Conservation (phyloP, 2,329 filamentous ascomycete genomes). For the Cladosporium sp. region DNA sequence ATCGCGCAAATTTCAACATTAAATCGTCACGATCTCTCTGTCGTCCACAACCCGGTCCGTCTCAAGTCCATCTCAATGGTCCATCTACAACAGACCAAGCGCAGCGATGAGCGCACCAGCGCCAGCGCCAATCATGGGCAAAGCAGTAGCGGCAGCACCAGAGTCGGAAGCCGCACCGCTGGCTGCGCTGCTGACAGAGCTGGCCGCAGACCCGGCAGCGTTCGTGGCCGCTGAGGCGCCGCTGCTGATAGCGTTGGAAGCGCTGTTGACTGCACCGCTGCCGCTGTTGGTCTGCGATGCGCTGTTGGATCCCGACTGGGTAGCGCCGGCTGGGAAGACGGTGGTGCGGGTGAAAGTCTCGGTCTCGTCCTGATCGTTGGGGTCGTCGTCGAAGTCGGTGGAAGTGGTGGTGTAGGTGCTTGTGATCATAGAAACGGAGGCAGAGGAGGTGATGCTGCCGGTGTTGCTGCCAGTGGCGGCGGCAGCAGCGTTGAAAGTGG, state of each 20-base stretch:
- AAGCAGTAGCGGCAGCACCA: constrained; percentile 13
- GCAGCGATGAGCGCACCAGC: constrained; percentile 7
- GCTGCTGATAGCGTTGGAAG: neutral
- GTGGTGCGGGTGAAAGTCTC: constrained; percentile 11
- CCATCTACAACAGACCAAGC: constrained; percentile 5
- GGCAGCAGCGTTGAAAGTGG: constrained; percentile 31
- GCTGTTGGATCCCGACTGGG: neutral
- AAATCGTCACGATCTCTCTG: neutral
- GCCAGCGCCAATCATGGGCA: constrained; percentile 17
- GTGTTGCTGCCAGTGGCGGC: constrained; percentile 8
- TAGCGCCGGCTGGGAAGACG: constrained; percentile 10
- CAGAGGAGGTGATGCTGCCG: constrained; percentile 13
- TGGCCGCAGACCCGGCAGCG: neutral
- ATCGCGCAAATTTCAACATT: neutral
- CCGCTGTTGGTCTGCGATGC: neutral
- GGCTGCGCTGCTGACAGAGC: constrained; percentile 3
- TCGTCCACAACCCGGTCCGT: neutral
- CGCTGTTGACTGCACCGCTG: neutral
- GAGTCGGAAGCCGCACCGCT: neutral
- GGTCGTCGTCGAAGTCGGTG: constrained; percentile 20
- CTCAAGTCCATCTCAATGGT: neutral
- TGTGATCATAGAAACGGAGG: constrained; percentile 13
- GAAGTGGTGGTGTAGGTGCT: constrained; percentile 15
- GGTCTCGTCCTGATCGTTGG: constrained; percentile 7
- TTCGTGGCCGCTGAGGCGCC: neutral